A percentile compares a stretch with the other conserved stretches of the same genome.
phyloP scores from a whole-genome alignment of 169 alveolate species.

The Fabrea salina region DNA sequence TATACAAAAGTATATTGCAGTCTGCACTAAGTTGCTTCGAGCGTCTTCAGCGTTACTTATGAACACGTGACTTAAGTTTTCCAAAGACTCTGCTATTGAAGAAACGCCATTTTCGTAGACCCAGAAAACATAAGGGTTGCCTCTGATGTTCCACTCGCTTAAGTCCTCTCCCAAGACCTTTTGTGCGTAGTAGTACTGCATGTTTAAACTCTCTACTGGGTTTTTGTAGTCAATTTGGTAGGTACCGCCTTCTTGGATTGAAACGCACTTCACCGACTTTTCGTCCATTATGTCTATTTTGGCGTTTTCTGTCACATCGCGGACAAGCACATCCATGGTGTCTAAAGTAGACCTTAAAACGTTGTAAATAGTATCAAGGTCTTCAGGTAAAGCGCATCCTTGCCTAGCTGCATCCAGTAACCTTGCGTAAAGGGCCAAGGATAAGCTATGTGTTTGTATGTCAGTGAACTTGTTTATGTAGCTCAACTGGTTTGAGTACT shows the following conservation, averaged over 20 bases:
- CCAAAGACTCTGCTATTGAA: neutral
- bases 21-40: neutral
- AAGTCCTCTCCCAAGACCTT: neutral
- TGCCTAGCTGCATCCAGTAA: neutral
- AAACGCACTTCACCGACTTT: neutral
- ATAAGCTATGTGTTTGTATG: neutral
- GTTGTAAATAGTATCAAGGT: neutral
- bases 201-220: neutral
- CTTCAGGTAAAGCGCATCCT: neutral
- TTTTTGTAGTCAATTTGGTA: neutral
- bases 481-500: neutral
- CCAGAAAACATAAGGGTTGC: neutral
- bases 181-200: neutral
- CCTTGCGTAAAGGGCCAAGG: neutral
- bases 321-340: neutral
- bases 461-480: slow-evolving; percentile 8
- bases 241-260: neutral
- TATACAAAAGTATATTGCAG: neutral
- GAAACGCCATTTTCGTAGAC: neutral
- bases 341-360: neutral
- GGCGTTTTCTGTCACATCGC: neutral
- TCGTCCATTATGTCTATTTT: neutral
- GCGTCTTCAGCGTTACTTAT: neutral
- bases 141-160: neutral
- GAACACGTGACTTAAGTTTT: neutral